phyloP scores from a whole-genome alignment of 2,329 filamentous ascomycete species.

The Cadophora malorum region DNA sequence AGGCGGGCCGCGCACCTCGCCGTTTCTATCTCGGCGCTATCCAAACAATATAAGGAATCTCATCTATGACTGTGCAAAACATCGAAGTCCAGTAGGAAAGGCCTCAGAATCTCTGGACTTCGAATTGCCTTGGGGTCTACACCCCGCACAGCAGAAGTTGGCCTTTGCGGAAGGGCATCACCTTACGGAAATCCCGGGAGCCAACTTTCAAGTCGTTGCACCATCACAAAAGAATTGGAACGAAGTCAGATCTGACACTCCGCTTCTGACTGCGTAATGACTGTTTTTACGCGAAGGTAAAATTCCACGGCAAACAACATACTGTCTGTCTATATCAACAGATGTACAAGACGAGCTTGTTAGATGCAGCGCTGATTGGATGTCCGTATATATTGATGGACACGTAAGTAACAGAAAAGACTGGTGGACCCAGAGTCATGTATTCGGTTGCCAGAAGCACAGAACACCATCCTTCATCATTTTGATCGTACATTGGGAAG shows the following conservation, averaged over 20 bases:
- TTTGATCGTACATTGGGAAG: neutral
- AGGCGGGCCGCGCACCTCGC: slow-evolving; percentile 11
- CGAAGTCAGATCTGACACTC: too few species aligned
- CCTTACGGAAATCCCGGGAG: neutral
- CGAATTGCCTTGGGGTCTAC: neutral
- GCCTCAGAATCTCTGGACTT: neutral
- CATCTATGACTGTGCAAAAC: neutral
- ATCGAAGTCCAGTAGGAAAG: too few species aligned
- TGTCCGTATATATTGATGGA: neutral
- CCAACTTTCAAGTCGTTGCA: neutral
- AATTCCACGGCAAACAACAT: too few species aligned
- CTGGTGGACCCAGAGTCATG: too few species aligned
- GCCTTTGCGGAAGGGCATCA: neutral
- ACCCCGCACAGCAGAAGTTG: neutral
- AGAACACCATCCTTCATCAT: neutral
- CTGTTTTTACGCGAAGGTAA: too few species aligned
- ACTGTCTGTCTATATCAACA: too few species aligned
- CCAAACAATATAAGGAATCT: neutral
- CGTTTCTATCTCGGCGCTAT: neutral
- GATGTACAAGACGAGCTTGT: too few species aligned
- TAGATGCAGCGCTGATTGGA: too few species aligned
- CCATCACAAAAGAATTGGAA: too few species aligned
- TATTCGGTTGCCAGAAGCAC: neutral
- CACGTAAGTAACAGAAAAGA: neutral
- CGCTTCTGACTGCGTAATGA: too few species aligned